Evolutionary conservation across 768 basidiomycete genomes (phyloP), one percentile per base, ranked within the genome.

Genomic region (Botryobasidium botryosum): DNA sequence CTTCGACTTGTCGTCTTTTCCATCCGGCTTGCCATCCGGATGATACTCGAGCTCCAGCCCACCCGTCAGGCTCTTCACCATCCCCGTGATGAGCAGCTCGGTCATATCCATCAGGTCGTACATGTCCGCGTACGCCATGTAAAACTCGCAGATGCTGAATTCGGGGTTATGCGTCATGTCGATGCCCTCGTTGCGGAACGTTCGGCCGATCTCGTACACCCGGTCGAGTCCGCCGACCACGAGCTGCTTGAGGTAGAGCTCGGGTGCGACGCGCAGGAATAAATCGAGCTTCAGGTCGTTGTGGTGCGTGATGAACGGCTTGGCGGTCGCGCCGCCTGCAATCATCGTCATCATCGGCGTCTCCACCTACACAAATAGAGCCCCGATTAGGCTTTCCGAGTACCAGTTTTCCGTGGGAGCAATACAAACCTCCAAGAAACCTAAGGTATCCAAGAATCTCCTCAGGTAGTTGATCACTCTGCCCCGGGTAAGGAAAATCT

Each of bases 121-220:
- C 90, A 92, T 91, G 61, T 97, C 94, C 47, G 94, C 94, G 55
- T 96, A 97, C 25, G 94, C 92, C 92, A 99, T 97, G 59, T 97
- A 99, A 64, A 99, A 97, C 66, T 99, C 92, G 71, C 92, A 97
- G 64, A 96, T 92, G 4, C 87, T 85, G 67, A 96, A 96, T 61
- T 99, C 94, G 53, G 94, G 94, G 63, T 99, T 99, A 62, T 99
- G 94, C 15, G 94, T 99, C 52, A 99, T 66, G 64, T 99, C 94
- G 57, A 99, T 99, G 25, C 91, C 85, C 61, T 99, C 94, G 62
- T 97, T 99, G 38, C 94, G 70, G 73, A 97, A 99, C 10, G 96
- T 90, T 33, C 92, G 78, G 2, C 92, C 94, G 50, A 99, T 96
- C 64, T 99, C 94, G 62, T 87, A 99, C 10, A 99, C 94, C 36